Evolutionary conservation across 768 basidiomycete species (phyloP), one percentile per base, ranked within the genome.

Genomic region (Phanerodontia chrysosporium): DNA sequence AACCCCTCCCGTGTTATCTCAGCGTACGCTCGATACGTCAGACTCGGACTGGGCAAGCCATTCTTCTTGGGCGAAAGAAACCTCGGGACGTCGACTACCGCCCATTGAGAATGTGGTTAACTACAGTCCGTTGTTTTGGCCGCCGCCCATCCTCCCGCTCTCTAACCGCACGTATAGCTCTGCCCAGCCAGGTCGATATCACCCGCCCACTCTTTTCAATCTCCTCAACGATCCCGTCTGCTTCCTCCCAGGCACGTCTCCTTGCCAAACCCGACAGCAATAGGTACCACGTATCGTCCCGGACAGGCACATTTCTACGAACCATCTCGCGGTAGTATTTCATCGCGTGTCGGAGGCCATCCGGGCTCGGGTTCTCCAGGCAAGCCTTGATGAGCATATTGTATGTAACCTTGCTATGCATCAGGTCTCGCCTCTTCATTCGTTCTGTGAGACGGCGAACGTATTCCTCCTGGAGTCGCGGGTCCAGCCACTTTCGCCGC

Each of bases 251-350:
- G 61, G 85, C 81, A 55, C 75, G 73, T 66, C 82, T 79, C 35
- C 71, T 70, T 58, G 82, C 69, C 63, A 95, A 69, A 30, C 90
- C 90, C 16, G 76, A 75, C 61, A 96, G 74, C 48, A 93, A 69
- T 65, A 95, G 75, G 74, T 85, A 88, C 86, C 88, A 95, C 53
- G 91, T 91, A 66, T 86, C 84, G 58, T 81, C 73, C 44, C 75
- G 78, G 58, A 84, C 74, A 55, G 73, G 71, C 58, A 86, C 67
- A 42, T 74, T 78, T 62, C 71, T 68, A 64, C 69, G 67, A 62
- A 71, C 73, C 86, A 92, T 89, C 63, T 86, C 82, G 56, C 75
- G 74, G 69, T 86, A 84, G 67, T 85, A 83, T 55, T 65, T 69
- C 62, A 91, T 69, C 18, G 84, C 89, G 64, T 79, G 72, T 60